Percentiles rank a stretch among this genome's conserved stretches.
Conservation (phyloP, 345 rosid species). For the Microthlaspi erraticum region DNA sequence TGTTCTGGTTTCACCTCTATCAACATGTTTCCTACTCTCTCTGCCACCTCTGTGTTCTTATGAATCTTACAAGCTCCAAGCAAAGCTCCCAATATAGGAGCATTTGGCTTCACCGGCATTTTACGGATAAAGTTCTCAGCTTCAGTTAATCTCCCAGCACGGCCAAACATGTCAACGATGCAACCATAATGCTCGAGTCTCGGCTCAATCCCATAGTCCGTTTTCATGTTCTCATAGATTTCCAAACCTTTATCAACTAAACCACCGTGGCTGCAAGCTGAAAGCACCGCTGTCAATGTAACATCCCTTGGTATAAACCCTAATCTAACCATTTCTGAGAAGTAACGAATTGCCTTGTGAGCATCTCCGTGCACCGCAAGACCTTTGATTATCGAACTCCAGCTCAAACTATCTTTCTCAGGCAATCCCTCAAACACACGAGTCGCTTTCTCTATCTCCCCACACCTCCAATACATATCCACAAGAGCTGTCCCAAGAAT, state of each 20-base stretch:
- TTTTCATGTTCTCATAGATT: slow-evolving; percentile 62
- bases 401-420: slow-evolving; percentile 63
- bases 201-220: slow-evolving; percentile 53
- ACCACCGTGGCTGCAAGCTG: slow-evolving; percentile 82
- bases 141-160: slow-evolving; percentile 69
- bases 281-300: slow-evolving; percentile 65
- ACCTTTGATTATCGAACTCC: slow-evolving; percentile 74
- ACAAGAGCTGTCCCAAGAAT: slow-evolving; percentile 73
- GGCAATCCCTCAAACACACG: slow-evolving; percentile 54
- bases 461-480: slow-evolving; percentile 80
- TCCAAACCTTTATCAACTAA: slow-evolving; percentile 64
- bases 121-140: slow-evolving; percentile 66
- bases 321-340: slow-evolving; percentile 52
- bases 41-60: slow-evolving; percentile 63
- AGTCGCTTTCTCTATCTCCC: slow-evolving; percentile 59
- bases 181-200: slow-evolving; percentile 85
- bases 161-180: slow-evolving; percentile 75
- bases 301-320: slow-evolving; percentile 64
- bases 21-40: slow-evolving; percentile 61
- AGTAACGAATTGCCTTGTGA: slow-evolving; percentile 55
- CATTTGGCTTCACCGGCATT: slow-evolving; percentile 73
- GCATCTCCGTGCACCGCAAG: slow-evolving; percentile 69
- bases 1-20: slow-evolving; percentile 65
- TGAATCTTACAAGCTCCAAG: slow-evolving; percentile 80
- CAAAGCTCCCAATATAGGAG: slow-evolving; percentile 76